Conservation (phyloP, 305 asterid genomes). For the Caryopteris hybrid region DNA sequence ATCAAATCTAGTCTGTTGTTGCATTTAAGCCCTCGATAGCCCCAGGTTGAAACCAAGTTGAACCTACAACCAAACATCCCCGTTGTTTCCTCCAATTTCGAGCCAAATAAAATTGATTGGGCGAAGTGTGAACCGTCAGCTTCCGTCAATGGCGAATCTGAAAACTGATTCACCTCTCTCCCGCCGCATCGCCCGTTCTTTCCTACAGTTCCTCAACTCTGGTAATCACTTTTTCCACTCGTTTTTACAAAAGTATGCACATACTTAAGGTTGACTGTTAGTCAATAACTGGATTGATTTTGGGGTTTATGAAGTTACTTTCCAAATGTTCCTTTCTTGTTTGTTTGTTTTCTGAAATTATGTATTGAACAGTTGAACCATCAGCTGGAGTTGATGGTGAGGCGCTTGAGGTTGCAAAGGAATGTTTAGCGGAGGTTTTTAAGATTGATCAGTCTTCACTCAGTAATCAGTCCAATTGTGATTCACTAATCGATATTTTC, state of each 20-base stretch:
- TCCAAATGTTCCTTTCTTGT: neutral
- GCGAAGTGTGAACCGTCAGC: conserved; percentile 7
- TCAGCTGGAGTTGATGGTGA: conserved; percentile 60
- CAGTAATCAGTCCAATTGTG: conserved; percentile 29
- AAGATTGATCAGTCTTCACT: conserved; percentile 57
- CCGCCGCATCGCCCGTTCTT: conserved; percentile 70
- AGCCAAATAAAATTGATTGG: neutral
- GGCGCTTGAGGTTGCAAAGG: conserved; percentile 76
- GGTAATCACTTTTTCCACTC: conserved; percentile 33
- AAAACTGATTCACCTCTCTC: conserved; percentile 70
- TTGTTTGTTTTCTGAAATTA: neutral
- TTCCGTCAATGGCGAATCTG: conserved; percentile 52
- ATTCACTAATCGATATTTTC: conserved; percentile 63
- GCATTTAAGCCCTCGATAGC: too few relatives aligned
- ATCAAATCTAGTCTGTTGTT: too few relatives aligned
- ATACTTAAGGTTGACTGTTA: neutral
- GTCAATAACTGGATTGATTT: conserved; percentile 13
- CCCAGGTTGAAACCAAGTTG: too few relatives aligned
- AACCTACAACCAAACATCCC: neutral
- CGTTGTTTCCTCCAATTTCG: neutral
- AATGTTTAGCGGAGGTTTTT: conserved; percentile 72
- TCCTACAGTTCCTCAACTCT: conserved; percentile 63
- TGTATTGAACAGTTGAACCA: conserved; percentile 58
- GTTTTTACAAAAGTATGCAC: neutral
- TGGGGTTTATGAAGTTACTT: neutral